Evolutionary conservation across 164 flowering plant species (phyloP).

Genomic region (Hamamelis virginiana): DNA sequence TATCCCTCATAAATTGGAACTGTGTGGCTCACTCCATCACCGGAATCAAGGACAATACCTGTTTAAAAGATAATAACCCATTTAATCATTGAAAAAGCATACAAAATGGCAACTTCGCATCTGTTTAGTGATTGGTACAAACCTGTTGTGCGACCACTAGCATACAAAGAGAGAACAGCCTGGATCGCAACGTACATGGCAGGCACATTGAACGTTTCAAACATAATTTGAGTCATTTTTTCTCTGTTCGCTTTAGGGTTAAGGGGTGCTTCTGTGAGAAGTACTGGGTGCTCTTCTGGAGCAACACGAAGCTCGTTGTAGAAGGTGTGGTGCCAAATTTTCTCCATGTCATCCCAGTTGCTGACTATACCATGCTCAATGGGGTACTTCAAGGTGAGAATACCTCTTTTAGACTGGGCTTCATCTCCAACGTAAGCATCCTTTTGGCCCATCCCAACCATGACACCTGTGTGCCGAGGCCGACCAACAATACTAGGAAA

Average conservation of each 20-base stretch:
- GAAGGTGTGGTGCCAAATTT: conserved; percentile 29
- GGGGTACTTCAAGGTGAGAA: conserved; percentile 24
- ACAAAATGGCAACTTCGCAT: background rate
- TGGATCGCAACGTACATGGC: conserved; percentile 26
- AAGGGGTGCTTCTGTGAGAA: conserved; percentile 26
- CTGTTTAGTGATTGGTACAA: background rate
- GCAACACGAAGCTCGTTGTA: conserved; percentile 27
- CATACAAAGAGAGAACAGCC: conserved; percentile 26
- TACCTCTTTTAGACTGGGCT: conserved; percentile 25
- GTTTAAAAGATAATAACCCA: background rate
- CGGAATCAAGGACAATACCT: conserved; percentile 27
- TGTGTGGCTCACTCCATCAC: conserved; percentile 28
- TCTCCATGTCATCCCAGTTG: conserved; percentile 31
- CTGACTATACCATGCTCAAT: conserved; percentile 27
- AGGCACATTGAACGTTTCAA: conserved; percentile 23
- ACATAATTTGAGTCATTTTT: conserved; percentile 28
- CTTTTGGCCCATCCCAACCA: conserved; percentile 31
- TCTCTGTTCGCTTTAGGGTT: conserved; percentile 27
- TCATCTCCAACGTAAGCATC: conserved; percentile 28
- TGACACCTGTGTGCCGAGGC: conserved; percentile 26
- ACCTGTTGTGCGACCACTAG: conserved; percentile 34
- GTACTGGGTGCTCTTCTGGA: conserved; percentile 26
- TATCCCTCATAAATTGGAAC: conserved; percentile 26
- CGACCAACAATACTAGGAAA: conserved; percentile 31
- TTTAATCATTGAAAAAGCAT: background rate